These are phyloP conservation scores for Colletotrichum viniferum DNA, from an alignment of 2,329 filamentous ascomycete species.

Conservation along the genomic window DNA sequence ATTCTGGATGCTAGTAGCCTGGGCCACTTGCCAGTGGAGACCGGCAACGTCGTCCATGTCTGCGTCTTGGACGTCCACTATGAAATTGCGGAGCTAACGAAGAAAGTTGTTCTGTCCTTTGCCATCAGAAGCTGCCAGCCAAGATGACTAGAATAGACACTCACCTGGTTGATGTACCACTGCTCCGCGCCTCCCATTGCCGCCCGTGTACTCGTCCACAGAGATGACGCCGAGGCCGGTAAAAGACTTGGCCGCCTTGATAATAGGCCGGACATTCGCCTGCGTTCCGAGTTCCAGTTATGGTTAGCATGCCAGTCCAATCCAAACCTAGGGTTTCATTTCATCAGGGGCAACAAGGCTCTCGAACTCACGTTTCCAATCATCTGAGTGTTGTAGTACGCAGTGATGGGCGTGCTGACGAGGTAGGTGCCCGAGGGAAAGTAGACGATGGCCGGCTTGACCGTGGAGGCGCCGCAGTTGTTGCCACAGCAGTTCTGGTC, in stretches of 20 bases:
- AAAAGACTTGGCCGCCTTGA: slow-evolving; percentile 59
- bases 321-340: background rate
- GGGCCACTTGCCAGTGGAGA: slow-evolving; percentile 69
- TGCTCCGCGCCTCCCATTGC: slow-evolving; percentile 33
- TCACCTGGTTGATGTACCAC: slow-evolving; percentile 29
- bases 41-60: slow-evolving; percentile 38
- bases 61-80: slow-evolving; percentile 56
- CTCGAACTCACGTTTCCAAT: slow-evolving; percentile 51
- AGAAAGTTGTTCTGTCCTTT: slow-evolving; percentile 62
- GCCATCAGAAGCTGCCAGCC: slow-evolving; percentile 31
- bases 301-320: background rate
- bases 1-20: slow-evolving; percentile 59
- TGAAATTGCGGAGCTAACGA: slow-evolving; percentile 68
- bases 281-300: background rate
- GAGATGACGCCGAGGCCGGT: slow-evolving; percentile 60
- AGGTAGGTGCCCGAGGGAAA: slow-evolving; percentile 57
- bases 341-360: background rate
- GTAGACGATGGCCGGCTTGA: slow-evolving; percentile 28
- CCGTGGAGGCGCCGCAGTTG: slow-evolving; percentile 33
- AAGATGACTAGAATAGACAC: background rate
- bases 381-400: slow-evolving; percentile 68
- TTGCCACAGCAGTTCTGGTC: slow-evolving; percentile 37
- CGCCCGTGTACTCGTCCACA: slow-evolving; percentile 38
- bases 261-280: slow-evolving; percentile 57
- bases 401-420: slow-evolving; percentile 41